Conservation (phyloP, 2,329 filamentous ascomycete species). For the Cytospora piceae region DNA sequence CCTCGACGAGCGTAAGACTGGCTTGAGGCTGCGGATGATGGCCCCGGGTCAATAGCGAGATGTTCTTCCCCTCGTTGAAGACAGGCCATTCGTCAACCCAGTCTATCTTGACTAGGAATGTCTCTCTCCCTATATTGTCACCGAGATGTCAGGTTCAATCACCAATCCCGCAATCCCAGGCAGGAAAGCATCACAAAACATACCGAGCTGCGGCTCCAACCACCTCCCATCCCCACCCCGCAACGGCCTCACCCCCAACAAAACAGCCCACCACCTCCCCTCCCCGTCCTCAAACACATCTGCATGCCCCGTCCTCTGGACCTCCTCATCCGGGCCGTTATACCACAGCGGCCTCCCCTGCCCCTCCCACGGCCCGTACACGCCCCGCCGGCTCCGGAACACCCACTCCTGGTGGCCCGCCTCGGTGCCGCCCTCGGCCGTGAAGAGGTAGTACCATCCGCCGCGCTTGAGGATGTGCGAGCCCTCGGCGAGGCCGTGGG, state of each 20-base stretch:
- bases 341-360: conserved; percentile 49
- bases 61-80: conserved; percentile 51
- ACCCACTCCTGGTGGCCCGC: conserved; percentile 58
- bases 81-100: conserved; percentile 58
- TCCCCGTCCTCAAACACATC: conserved; percentile 50
- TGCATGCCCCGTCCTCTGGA: conserved; percentile 55
- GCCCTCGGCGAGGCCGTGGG: conserved; percentile 47
- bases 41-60: conserved; percentile 44
- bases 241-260: conserved; percentile 49
- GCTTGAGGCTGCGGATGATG: conserved; percentile 33
- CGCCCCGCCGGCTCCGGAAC: conserved; percentile 47
- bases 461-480: conserved; percentile 44
- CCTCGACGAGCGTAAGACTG: conserved; percentile 36
- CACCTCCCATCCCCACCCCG: conserved; percentile 35
- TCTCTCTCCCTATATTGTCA: conserved; percentile 46
- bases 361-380: conserved; percentile 55
- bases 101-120: conserved; percentile 52
- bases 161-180: neutral
- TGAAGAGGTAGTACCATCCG: conserved; percentile 45
- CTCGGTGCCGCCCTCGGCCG: conserved; percentile 48
- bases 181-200: neutral
- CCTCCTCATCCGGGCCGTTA: conserved; percentile 50
- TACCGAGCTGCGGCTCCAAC: conserved; percentile 48
- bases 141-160: neutral
- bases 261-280: conserved; percentile 53